These are phyloP conservation scores for Cucumis sativus DNA, from an alignment of 306 rosid genomes.

Conservation along the genomic window Cucumber_9930_V3 NC_026660.2:8820001-8820500, in stretches of 20 bases:
- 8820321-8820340: conserved; percentile 95
- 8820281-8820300: conserved; percentile 78
- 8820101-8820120: not conserved
- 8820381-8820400: conserved; percentile 84
- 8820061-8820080: not conserved
- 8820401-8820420: conserved; percentile 93
- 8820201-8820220: conserved; percentile 79
- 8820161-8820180: too few species aligned
- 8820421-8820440: conserved; percentile 93
- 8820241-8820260: conserved; percentile 74
- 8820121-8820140: not conserved
- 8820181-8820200: conserved; percentile 36
- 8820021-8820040: not conserved
- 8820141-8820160: not conserved
- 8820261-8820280: conserved; percentile 64
- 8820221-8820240: conserved; percentile 73
- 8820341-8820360: conserved; percentile 55
- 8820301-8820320: conserved; percentile 79
- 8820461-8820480: conserved; percentile 59
- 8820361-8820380: conserved; percentile 84
- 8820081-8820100: not conserved
- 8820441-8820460: conserved; percentile 96
- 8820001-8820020: conserved; percentile 28
- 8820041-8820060: too few species aligned
- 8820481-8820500: conserved; percentile 59